Evolutionary conservation across 345 rosid genomes (phyloP), one percentile per base, ranked within the genome.

Genomic region (Eucalyptus polyanthemos): DNA sequence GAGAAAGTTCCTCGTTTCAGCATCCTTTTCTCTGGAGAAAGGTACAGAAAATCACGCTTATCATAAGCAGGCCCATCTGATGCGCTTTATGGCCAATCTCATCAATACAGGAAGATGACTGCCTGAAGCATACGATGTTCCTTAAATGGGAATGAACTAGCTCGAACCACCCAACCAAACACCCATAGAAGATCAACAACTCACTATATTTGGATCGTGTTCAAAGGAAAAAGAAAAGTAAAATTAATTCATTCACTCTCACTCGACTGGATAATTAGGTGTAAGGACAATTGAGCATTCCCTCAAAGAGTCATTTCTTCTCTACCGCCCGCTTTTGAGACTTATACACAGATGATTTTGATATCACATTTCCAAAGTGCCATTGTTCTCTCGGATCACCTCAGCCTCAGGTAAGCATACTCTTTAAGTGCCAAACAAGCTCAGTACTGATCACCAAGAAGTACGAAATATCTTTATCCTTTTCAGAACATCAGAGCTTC

Each of bases 1-100:
- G 3, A 97, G 89, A 87, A 98, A 97, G 60, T 91, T 92, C 60
- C 92, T 87, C 15, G 97, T 95, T 81, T 94, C 97, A 4, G 93
- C 93, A 88, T 95, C 94, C 92, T 97, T 97, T 90, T 98, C 98
- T 92, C 98, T 94, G 94, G 47, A 90, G 72, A 89, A 37, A 86
- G 72, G 22, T 29, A 58, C 89, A 24, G 44, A 58, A 86, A 47
- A 50, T 29, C 87, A 50, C 7, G 3, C 25, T 9, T 72, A 72
- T 72, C 44, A 72, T 72, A 17, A 72, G 44, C 44, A 34, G 44
- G 5, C 44, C 81, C 44, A 69, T 31, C 22, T 15, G 9, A 31
- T 1, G 80, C 19, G 42, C 42, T 69, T 69, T 31, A 69, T 69
- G 80, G 80, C 80, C 80, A 31, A 69, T 69, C 80, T 31, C 42